Evolutionary conservation across 345 rosid genomes (phyloP), one percentile per base, ranked within the genome.

Genomic region (Viola odorata): DNA sequence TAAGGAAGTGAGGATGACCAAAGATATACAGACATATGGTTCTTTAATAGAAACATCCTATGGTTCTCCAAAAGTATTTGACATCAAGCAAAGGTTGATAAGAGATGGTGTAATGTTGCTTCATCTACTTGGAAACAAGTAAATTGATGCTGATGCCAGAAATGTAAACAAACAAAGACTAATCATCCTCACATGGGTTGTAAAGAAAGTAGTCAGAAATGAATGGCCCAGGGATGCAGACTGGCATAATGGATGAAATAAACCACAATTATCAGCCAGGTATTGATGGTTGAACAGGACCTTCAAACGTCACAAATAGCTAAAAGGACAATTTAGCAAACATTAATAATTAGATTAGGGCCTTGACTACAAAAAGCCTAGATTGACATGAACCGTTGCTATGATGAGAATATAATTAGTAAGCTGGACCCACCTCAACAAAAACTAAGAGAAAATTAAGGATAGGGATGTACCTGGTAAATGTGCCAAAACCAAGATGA

Each of bases 131-230:
- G 49, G 49, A 41, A 14, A 55, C 55, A 53, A 41, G 67, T 39
- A 60, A 60, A 53, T 54, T 14, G 64, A 70, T 57, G 63, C 57
- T 15, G 61, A 68, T 67, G 54, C 63, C 64, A 54, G 55, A 37
- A 44, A 56, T 8, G 49, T 45, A 15, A 59, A 37, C 41, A 53
- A 52, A 58, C 44, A 53, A 65, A 70, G 61, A 23, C 16, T n/a
- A 56, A 59, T 45, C 42, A 53, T 10, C 47, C 60, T 60, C 77
- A 72, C 80, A 72, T 72, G 77, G 75, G 69, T 15, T 69, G 64
- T 36, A 57, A 45, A 64, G 67, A 50, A 14, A 54, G 50, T 15
- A 40, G 55, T 61, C 41, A 62, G 73, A 61, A 37, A 6, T 50
- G 39, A 48, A 55, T 63, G 44, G 61, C 49, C 56, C 56, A 41